Conservation (phyloP, 108 stramenopile genomes). For the Cyclotella atomus region DNA sequence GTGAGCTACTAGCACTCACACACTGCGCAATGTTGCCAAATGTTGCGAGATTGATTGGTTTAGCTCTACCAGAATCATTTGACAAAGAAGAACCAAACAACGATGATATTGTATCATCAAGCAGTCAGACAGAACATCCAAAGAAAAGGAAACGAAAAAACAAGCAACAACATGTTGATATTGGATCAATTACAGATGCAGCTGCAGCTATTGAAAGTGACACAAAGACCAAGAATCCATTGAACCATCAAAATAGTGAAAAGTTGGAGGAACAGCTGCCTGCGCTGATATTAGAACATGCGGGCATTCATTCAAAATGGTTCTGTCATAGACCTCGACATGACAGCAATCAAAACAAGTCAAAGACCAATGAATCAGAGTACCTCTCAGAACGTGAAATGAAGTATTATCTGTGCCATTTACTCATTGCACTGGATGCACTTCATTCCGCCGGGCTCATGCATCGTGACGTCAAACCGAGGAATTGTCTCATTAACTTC, state of each 20-base stretch:
- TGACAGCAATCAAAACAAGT: neutral
- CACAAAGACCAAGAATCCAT: neutral
- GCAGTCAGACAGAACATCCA: neutral
- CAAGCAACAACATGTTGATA: constrained; percentile 5
- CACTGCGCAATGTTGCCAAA: constrained; percentile 76
- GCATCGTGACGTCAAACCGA: constrained; percentile 96
- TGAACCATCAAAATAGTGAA: neutral
- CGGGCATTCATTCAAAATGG: constrained; percentile 81
- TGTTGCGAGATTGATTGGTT: constrained; percentile 63
- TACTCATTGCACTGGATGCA: constrained; percentile 86
- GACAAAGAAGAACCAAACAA: constrained; percentile 12
- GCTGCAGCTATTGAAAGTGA: neutral
- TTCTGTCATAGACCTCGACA: constrained; percentile 71
- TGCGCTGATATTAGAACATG: constrained; percentile 88
- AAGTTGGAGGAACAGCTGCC: constrained; percentile 61
- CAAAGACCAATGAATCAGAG: constrained; percentile 11
- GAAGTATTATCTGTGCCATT: constrained; percentile 85
- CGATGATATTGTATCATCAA: neutral
- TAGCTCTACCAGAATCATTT: constrained; percentile 48
- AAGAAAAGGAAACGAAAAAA: constrained; percentile 9
- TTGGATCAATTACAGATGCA: constrained; percentile 32
- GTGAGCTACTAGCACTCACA: constrained; percentile 74
- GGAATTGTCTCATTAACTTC: constrained; percentile 88
- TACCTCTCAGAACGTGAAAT: constrained; percentile 84
- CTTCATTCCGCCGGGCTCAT: constrained; percentile 87